These are phyloP conservation scores for Picea abies DNA, from an alignment of 83 land plant genomes.

Conservation along the genomic window DNA sequence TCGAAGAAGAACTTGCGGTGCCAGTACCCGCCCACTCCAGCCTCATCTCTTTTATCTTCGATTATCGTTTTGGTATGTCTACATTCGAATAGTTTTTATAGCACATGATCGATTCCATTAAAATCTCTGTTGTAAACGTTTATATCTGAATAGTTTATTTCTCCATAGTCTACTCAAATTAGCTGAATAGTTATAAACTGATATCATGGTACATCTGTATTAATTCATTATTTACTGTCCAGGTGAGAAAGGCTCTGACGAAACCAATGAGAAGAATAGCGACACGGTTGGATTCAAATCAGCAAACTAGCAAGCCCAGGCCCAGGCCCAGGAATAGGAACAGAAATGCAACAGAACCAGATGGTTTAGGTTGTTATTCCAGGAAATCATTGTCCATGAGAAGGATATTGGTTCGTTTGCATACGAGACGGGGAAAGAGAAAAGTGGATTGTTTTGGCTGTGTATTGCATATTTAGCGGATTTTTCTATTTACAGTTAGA, in stretches of 20 bases:
- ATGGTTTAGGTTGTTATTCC: not conserved
- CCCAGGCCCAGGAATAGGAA: not conserved
- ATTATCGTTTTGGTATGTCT: conserved; percentile 7
- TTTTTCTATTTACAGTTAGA: too few relatives aligned
- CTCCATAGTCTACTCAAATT: not conserved
- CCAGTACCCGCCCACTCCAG: not conserved
- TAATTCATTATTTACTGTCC: not conserved
- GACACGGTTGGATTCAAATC: not conserved
- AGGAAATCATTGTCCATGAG: not conserved
- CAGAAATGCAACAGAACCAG: not conserved
- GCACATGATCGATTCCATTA: not conserved
- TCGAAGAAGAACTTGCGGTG: conserved; percentile 5
- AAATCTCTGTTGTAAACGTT: not conserved
- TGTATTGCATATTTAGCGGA: not conserved
- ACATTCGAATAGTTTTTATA: not conserved
- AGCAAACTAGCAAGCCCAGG: not conserved
- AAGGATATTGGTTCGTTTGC: not conserved
- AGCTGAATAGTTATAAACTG: too few relatives aligned
- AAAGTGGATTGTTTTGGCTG: conserved; percentile 9
- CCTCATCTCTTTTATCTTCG: not conserved
- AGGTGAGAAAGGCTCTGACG: conserved; percentile 2
- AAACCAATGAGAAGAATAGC: conserved; percentile 8
- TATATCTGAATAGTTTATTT: too few relatives aligned
- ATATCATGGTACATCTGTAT: too few relatives aligned
- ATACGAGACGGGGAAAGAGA: conserved; percentile 3